phyloP scores from a whole-genome alignment of 176 grass and related monocot species.

The Musa troglodytarum region DNA sequence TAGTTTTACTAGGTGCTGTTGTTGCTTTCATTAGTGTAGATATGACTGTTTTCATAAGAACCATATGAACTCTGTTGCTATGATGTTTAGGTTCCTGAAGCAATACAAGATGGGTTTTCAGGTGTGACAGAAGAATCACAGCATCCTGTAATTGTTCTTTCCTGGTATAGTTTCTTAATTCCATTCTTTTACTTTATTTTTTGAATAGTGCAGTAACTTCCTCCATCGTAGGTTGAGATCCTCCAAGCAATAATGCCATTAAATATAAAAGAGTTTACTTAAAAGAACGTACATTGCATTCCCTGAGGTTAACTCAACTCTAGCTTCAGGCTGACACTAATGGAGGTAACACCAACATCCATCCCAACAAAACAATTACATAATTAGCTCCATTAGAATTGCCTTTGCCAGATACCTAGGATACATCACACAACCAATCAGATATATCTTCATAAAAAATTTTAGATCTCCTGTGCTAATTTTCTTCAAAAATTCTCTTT shows the following conservation, averaged over 20 bases:
- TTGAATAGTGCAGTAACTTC: background rate
- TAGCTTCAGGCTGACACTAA: no score
- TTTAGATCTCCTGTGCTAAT: no score
- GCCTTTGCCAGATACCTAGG: no score
- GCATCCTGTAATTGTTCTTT: conserved; percentile 82
- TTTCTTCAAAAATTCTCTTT: no score
- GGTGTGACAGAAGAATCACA: conserved; percentile 54
- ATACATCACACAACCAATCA: no score
- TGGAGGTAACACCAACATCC: no score
- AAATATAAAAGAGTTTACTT: background rate
- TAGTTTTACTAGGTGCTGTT: background rate
- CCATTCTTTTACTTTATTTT: background rate
- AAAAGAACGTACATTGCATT: no score
- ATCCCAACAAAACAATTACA: no score
- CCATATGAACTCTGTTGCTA: background rate
- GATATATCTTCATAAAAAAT: no score
- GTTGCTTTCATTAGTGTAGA: background rate
- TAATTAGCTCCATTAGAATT: no score
- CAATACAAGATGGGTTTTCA: conserved; percentile 61
- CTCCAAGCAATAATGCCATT: background rate
- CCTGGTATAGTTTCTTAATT: conserved; percentile 55
- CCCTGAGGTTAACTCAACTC: no score
- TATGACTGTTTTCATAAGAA: background rate
- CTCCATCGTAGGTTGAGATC: background rate
- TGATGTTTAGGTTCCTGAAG: conserved; percentile 75